Base-by-base conservation (phyloP, 2,329 filamentous ascomycete species). In the Septoria petroselini region DNA sequence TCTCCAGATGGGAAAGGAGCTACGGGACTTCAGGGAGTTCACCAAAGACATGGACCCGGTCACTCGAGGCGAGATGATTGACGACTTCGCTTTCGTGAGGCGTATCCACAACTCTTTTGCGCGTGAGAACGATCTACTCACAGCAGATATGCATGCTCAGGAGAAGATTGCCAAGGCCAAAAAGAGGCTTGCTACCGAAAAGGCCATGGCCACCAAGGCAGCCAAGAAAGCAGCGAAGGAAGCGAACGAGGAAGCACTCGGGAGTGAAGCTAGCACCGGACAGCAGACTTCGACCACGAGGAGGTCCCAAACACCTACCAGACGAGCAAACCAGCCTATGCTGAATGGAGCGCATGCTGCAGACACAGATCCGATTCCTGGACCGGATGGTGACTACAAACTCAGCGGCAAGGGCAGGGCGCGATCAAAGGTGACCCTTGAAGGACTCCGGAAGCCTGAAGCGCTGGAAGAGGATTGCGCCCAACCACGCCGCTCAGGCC, bases 21-120 rank as follows among this genome's bases (percentile, higher is more conserved):
- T 97, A 1, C 69, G 75, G 21, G 71, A 75, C 11, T 95, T 97
- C 72, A 91, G 88, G 61, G 72, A 82, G 0, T 81, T 82, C 30
- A 95, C 91, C 0, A 73, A 73, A 56, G 64, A 76, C 11, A 79
- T 95, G 54, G 79, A 80, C 12, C 85, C 91, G 1, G 78, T 85
- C 5, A 75, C 88, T 21, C 82, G 90, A 35, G 93, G 91, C 8
- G 78, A 91, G 62, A 78, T 82, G 6, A 80, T 98, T 40, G 82
- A 83, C 55, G 79, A 80, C 43, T 88, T 91, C 62, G 74, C 80
- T 7, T 88, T 86, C 65, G 84, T 97, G 44, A 86, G 90, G 57
- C 77, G 76, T 23, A 83, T 88, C 25, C 93, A 97, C 69, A 97
- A 97, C 65, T 90, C 88, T 0, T 95, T 94, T 62, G 86, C 88